Evolutionary conservation across 2,329 filamentous ascomycete genomes (phyloP).

Genomic region (Alternaria arborescens): DNA sequence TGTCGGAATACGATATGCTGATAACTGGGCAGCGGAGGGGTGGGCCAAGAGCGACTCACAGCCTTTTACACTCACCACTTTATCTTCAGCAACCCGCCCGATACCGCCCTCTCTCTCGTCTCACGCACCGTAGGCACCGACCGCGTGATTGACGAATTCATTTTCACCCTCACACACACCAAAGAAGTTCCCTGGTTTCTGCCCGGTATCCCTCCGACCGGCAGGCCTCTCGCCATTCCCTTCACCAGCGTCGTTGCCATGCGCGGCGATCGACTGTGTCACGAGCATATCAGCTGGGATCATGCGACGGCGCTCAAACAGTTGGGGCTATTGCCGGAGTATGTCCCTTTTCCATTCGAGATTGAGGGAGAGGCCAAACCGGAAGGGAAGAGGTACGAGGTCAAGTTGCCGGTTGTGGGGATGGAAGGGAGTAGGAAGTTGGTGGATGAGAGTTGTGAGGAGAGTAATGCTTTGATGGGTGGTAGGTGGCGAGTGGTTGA

Average conservation of each 20-base stretch:
- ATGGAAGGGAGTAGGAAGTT: conserved; percentile 63
- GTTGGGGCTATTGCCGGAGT: conserved; percentile 70
- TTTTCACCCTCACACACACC: conserved; percentile 48
- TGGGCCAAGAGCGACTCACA: conserved; percentile 70
- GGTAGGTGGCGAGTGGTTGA: conserved; percentile 40
- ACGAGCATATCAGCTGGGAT: conserved; percentile 77
- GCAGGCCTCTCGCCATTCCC: conserved; percentile 61
- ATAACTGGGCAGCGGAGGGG: conserved; percentile 61
- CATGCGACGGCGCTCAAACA: conserved; percentile 70
- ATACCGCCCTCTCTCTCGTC: conserved; percentile 73
- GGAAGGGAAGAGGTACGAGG: conserved; percentile 61
- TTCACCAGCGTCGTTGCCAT: conserved; percentile 73
- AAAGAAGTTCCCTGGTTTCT: conserved; percentile 46
- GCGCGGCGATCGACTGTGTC: conserved; percentile 72
- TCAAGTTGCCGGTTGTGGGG: conserved; percentile 68
- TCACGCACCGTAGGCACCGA: conserved; percentile 77
- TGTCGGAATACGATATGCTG: background rate
- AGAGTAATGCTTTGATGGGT: conserved; percentile 66
- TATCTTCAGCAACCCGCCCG: conserved; percentile 75
- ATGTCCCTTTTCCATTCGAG: conserved; percentile 65
- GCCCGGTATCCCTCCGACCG: conserved; percentile 46
- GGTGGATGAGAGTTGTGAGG: conserved; percentile 58
- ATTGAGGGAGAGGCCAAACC: conserved; percentile 44
- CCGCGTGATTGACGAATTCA: conserved; percentile 61
- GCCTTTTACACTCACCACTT: conserved; percentile 78